Evolutionary conservation across 108 stramenopile genomes (phyloP).

Genomic region (Nannochloropsis salina): DNA sequence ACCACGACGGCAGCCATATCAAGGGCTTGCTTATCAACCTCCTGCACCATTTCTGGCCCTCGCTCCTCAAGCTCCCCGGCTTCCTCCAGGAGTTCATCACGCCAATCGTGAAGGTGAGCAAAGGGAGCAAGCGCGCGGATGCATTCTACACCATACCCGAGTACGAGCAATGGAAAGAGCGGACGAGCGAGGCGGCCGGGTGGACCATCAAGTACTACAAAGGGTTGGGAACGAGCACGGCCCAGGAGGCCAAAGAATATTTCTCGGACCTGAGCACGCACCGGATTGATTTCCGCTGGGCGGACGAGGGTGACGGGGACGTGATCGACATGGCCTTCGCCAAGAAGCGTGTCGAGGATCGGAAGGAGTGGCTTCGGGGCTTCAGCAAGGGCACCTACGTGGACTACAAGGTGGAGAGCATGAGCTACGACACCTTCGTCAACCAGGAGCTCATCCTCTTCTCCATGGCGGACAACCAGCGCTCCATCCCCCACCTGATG

Average conservation of each 20-base stretch:
- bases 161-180: conserved; percentile 85
- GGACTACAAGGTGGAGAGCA: conserved; percentile 69
- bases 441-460: conserved; percentile 96
- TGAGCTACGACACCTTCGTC: conserved; percentile 83
- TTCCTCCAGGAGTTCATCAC: conserved; percentile 99
- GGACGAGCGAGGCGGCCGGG: conserved; percentile 79
- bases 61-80: conserved; percentile 80
- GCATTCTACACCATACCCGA: conserved; percentile 70
- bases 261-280: conserved; percentile 59
- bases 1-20: conserved; percentile 98
- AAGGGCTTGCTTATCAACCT: conserved; percentile 99
- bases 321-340: conserved; percentile 97
- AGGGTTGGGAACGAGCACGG: conserved; percentile 93
- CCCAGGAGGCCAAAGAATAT: conserved; percentile 81
- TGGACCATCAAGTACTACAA: conserved; percentile 97
- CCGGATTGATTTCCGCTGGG: conserved; percentile 56
- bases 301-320: conserved; percentile 58
- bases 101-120: conserved; percentile 94
- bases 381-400: conserved; percentile 74
- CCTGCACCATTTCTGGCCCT: conserved; percentile 94
- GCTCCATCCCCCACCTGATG: conserved; percentile 86
- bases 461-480: conserved; percentile 81
- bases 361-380: conserved; percentile 81
- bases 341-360: conserved; percentile 84
- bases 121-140: conserved; percentile 60